Percentiles rank a stretch among this genome's conserved stretches.
Evolutionary conservation across 1,284 basidiomycete species (phyloP).

Genomic region (Microbotryum lychnidis-dioicae): DNA sequence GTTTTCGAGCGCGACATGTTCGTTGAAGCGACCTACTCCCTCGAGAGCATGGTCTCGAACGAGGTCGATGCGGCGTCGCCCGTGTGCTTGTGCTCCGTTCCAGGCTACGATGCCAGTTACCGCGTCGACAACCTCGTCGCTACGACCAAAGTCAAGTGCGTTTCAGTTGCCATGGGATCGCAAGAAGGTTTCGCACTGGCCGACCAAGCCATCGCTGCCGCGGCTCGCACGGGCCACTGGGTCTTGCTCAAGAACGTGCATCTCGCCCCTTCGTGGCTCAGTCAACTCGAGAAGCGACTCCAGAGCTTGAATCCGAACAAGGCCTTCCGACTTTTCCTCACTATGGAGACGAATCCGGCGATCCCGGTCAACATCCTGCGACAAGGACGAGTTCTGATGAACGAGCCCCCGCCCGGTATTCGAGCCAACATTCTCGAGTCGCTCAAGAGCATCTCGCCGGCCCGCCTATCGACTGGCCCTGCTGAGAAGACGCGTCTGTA

Average conservation of each 20-base stretch:
- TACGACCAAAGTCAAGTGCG: slow-evolving; percentile 55
- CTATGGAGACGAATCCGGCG: slow-evolving; percentile 86
- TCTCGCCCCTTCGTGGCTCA: slow-evolving; percentile 85
- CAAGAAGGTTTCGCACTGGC: slow-evolving; percentile 91
- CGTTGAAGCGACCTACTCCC: slow-evolving; percentile 59
- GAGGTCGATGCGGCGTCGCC: slow-evolving; percentile 75
- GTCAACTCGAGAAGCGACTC: slow-evolving; percentile 90
- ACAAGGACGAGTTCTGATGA: slow-evolving; percentile 91
- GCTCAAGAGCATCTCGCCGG: slow-evolving; percentile 62
- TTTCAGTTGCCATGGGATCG: slow-evolving; percentile 94
- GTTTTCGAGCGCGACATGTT: slow-evolving; percentile 77
- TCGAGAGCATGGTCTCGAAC: slow-evolving; percentile 63
- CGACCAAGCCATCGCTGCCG: slow-evolving; percentile 84
- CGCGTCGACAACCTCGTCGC: slow-evolving; percentile 82
- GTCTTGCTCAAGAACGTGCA: slow-evolving; percentile 94
- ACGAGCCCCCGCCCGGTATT: slow-evolving; percentile 90
- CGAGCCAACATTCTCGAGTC: slow-evolving; percentile 91
- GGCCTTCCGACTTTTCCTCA: slow-evolving; percentile 89
- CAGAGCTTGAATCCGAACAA: slow-evolving; percentile 80
- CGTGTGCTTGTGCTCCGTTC: slow-evolving; percentile 80
- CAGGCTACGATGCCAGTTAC: slow-evolving; percentile 95
- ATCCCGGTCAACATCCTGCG: slow-evolving; percentile 93
- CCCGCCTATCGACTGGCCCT: slow-evolving; percentile 65
- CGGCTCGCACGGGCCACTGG: slow-evolving; percentile 84
- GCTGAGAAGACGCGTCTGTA: slow-evolving; percentile 83